Conservation (phyloP, 495 filamentous ascomycete genomes). For the Aspergillus diversus region DNA sequence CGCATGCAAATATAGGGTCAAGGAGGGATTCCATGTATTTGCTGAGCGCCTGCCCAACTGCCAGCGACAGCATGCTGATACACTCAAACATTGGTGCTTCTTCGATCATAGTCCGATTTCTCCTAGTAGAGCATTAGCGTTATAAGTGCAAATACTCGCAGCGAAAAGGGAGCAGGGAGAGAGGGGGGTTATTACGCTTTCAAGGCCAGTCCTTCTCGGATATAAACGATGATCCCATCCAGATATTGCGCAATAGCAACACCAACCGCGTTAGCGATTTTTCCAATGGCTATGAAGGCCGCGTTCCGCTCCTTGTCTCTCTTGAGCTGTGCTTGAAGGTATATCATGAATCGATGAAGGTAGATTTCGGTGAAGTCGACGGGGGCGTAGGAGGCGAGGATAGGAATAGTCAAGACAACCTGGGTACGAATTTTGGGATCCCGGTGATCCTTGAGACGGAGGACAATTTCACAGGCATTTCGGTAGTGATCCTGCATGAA, state of each 20-base stretch:
- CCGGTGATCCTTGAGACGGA: constrained; percentile 86
- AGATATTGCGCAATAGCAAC: constrained; percentile 93
- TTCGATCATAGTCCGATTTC: constrained; percentile 70
- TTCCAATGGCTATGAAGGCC: constrained; percentile 92
- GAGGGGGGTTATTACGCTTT: constrained; percentile 61
- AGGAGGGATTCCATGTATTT: constrained; percentile 97
- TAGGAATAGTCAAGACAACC: constrained; percentile 85
- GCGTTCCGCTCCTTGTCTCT: constrained; percentile 90
- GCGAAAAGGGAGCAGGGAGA: neutral
- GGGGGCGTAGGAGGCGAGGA: constrained; percentile 90
- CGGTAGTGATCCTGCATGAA: constrained; percentile 93
- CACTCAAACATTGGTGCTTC: constrained; percentile 96
- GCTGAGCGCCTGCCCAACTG: constrained; percentile 93
- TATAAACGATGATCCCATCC: constrained; percentile 87
- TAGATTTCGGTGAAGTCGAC: constrained; percentile 80
- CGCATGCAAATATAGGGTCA: constrained; percentile 96
- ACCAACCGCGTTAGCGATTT: constrained; percentile 93
- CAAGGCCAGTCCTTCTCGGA: constrained; percentile 84
- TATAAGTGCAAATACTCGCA: neutral
- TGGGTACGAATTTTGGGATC: constrained; percentile 85
- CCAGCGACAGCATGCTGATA: constrained; percentile 92
- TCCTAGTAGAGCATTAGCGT: constrained; percentile 40
- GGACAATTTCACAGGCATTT: constrained; percentile 88
- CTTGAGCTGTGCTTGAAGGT: constrained; percentile 93
- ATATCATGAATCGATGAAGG: constrained; percentile 95